Percentiles rank a stretch among this genome's conserved stretches.
phyloP scores from a whole-genome alignment of 306 rosid genomes.

The Astragalus glycyphyllos region DNA sequence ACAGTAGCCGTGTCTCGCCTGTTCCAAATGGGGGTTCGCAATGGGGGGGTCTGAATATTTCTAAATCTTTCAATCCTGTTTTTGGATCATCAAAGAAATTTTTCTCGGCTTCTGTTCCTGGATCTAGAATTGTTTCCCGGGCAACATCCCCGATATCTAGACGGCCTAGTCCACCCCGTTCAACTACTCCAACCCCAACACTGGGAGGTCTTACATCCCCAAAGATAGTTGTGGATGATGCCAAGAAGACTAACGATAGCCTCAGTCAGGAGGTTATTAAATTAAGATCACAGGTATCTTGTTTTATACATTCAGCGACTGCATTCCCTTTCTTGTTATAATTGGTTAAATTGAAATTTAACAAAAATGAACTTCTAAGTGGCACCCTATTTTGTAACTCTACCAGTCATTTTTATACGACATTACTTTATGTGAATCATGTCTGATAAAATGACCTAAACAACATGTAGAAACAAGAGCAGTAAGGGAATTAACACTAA shows the following conservation, averaged over 20 bases:
- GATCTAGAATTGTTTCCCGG: constrained; percentile 98
- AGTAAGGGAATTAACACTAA: constrained; percentile 8
- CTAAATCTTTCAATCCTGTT: constrained; percentile 94
- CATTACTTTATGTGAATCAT: constrained; percentile 27
- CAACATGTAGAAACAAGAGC: constrained; percentile 27
- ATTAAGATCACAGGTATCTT: constrained; percentile 86
- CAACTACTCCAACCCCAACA: constrained; percentile 99
- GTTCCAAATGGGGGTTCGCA: constrained; percentile 93
- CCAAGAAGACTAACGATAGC: constrained; percentile 84
- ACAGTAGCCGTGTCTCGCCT: constrained; percentile 96
- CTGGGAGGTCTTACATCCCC: constrained; percentile 97
- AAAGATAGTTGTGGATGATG: constrained; percentile 84
- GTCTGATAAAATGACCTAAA: constrained; percentile 27
- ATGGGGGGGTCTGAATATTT: constrained; percentile 88
- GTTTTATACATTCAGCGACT: constrained; percentile 17
- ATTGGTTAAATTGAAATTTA: constrained; percentile 12
- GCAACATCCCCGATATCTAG: constrained; percentile 99
- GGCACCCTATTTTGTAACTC: constrained; percentile 3
- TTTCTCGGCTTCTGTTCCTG: constrained; percentile 99
- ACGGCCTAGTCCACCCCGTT: constrained; percentile 98
- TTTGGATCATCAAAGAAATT: constrained; percentile 99
- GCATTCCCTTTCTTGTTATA: constrained; percentile 34
- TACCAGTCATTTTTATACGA: constrained; percentile 14
- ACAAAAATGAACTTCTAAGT: constrained; percentile 20
- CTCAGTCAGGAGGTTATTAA: constrained; percentile 94